These are phyloP conservation scores for Piper longum DNA, from an alignment of 164 flowering plant genomes.

Conservation along the genomic window DNA sequence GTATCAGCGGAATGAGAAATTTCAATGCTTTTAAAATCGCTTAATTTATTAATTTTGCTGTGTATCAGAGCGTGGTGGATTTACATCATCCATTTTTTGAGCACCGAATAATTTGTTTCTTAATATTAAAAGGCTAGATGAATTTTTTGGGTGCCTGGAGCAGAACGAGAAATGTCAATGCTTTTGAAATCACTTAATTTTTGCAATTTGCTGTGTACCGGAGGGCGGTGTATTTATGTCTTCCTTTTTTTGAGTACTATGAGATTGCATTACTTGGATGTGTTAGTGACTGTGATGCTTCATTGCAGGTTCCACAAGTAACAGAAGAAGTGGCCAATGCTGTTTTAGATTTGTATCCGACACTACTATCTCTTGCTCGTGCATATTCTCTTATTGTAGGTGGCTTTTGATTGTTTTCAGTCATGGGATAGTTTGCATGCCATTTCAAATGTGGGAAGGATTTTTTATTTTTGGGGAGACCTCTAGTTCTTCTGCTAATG, in stretches of 20 bases:
- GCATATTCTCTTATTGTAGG: slow-evolving; percentile 83
- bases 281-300: background rate
- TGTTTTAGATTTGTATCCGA: slow-evolving; percentile 72
- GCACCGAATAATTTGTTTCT: no score
- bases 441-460: background rate
- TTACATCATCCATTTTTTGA: no score
- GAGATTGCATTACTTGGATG: background rate
- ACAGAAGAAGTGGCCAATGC: slow-evolving; percentile 80
- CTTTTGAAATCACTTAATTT: no score
- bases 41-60: no score
- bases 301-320: slow-evolving; percentile 75
- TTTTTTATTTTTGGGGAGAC: background rate
- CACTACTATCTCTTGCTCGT: slow-evolving; percentile 60
- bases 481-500: background rate
- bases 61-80: no score
- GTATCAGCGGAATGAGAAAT: no score
- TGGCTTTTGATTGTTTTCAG: background rate
- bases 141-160: no score
- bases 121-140: no score
- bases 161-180: no score
- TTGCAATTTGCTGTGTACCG: background rate
- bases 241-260: no score
- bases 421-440: no score
- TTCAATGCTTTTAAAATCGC: no score
- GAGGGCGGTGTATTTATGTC: background rate